phyloP scores from a whole-genome alignment of 1,139 yeast genomes.

The Hyphopichia wangnamkhiaoensis region DNA sequence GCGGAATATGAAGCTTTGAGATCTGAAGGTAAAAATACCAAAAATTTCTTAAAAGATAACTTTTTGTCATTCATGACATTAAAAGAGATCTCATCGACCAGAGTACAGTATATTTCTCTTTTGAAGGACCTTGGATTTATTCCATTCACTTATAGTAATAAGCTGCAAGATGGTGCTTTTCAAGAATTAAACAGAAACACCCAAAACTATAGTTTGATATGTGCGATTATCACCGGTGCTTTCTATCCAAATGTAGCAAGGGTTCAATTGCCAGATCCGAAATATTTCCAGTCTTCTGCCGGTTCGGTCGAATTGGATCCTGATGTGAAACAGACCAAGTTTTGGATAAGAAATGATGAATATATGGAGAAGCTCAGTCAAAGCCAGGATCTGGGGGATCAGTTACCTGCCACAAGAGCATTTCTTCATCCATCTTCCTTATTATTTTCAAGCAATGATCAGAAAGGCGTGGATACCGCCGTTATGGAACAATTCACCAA shows the following conservation, averaged over 20 bases:
- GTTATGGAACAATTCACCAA: constrained; percentile 25
- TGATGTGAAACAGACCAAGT: constrained; percentile 71
- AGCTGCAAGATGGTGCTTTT: constrained; percentile 11
- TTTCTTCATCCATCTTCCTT: constrained; percentile 85
- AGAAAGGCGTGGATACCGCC: constrained; percentile 16
- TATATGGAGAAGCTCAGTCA: constrained; percentile 21
- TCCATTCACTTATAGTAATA: constrained; percentile 45
- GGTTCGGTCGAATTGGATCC: constrained; percentile 87
- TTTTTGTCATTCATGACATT: constrained; percentile 63
- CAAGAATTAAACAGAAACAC: constrained; percentile 48
- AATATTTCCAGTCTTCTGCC: constrained; percentile 63
- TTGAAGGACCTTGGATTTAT: constrained; percentile 78
- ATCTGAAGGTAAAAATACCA: constrained; percentile 24
- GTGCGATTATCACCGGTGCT: constrained; percentile 76
- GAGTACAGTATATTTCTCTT: constrained; percentile 65
- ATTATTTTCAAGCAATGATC: constrained; percentile 46
- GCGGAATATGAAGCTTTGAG: constrained; percentile 48
- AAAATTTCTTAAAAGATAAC: constrained; percentile 61
- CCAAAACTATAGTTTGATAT: constrained; percentile 50
- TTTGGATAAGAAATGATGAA: constrained; percentile 64
- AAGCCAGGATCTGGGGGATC: constrained; percentile 12
- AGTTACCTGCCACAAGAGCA: constrained; percentile 62
- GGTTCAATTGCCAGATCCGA: constrained; percentile 80
- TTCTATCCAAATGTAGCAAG: constrained; percentile 81
- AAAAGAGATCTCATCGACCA: constrained; percentile 70